Base-by-base conservation (phyloP, 352 stramenopile species). In the Phytophthora syringae region DNA sequence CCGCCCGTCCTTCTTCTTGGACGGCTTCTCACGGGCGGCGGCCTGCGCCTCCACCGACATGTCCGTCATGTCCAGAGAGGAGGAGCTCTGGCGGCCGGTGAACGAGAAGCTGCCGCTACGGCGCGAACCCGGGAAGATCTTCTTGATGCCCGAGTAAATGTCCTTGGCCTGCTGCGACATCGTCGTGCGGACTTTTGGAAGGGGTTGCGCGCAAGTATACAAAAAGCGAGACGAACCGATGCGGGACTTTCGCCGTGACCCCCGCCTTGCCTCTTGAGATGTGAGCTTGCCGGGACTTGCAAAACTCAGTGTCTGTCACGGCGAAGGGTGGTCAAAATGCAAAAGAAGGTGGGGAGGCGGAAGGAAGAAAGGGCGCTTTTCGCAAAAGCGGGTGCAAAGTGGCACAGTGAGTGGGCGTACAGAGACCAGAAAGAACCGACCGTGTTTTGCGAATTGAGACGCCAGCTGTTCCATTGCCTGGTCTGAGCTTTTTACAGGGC, bases 111-210 rank as follows among this genome's bases (percentile, higher is more conserved):
- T 74, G 20, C 74, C 74, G 49, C 70, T 82, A 55, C 83, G 77
- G 13, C 68, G 71, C 22, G 73, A 74, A 22, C 75, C 67, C 25
- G 83, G 78, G 63, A 86, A 84, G 65, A 90, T 85, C 79, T 92
- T 92, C 74, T 92, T 92, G 57, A 92, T 86, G 18, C 83, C 83
- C 54, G 83, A 83, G 62, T 88, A 88, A 9, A 92, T 81, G 65
- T 92, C 83, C 64, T 92, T 92, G 63, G 82, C 83, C 57, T 89
- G 79, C 52, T 92, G 80, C 32, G 77, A 77, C 81, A 92, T 92
- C 36, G 61, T 68, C 32, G 39, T 44, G 11, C 7, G 12, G 3
- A 7, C 16, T 43, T 6, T 22, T 6, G n/a, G 48, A 42, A 36
- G 18, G 27, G 32, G 48, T 10, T 15, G 13, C 21, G 45, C 24